Base-by-base conservation (phyloP, 495 filamentous ascomycete species). In the Penicillium robsamsonii region DNA sequence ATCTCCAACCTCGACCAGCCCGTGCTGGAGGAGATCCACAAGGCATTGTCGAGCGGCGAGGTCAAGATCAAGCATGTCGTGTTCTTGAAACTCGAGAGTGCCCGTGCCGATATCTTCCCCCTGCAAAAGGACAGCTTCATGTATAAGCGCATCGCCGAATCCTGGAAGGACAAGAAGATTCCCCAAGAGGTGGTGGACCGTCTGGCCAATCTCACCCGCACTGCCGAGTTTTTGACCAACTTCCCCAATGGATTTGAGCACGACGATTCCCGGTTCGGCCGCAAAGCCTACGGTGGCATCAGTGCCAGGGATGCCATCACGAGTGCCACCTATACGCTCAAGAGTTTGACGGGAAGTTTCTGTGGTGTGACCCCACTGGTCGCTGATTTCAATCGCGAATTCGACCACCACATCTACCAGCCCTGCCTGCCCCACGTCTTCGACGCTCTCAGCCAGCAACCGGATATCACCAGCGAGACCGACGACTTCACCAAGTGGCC, bases 311-410 rank as follows among this genome's bases (percentile, higher is more conserved):
- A 75, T 27, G 77, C 67, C 18, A 63, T 70, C 43, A 79, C 76
- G 8, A 70, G 73, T 6, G 72, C 74, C 13, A 79, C 75, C 4
- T 79, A 77, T 50, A 79, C 78, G 5, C 60, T 80, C 10, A 81
- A 81, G 60, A 77, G 72, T 53, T 43, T 79, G 18, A 60, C 71
- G 1, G 77, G 75, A 4, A 76, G 71, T n/a, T 62, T 79, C 27
- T 81, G 78, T 40, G 77, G 77, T 8, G 69, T 79, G 43, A 66
- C 68, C 1, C 78, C 77, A 1, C 64, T 81, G 7, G 72, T 77
- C 15, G 76, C 75, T 7, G 78, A 81, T 46, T 79, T 81, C 59
- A 75, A 78, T 56, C 70, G 68, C 29, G 78, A 81, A 59, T 74
- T 71, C 53, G 60, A 74, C 24, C 58, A 75, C 29, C 75, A 78